phyloP scores from a whole-genome alignment of 768 basidiomycete genomes.

The Boletellus emodensis region DNA sequence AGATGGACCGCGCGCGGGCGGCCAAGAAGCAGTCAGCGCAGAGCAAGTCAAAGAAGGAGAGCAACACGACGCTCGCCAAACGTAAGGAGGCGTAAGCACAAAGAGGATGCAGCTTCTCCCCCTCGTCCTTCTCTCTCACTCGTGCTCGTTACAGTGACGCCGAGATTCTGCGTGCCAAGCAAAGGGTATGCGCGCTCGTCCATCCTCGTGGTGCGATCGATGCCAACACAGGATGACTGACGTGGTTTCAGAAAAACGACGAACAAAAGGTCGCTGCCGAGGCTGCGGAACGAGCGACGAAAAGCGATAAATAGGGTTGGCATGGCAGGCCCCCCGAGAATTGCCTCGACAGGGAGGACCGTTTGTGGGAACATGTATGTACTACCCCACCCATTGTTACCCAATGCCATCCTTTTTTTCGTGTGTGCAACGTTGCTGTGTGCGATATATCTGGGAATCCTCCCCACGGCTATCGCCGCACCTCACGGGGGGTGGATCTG shows the following conservation, averaged over 20 bases:
- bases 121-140: constrained; percentile 24
- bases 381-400: constrained; percentile 9
- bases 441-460: constrained; percentile 10
- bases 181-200: constrained; percentile 51
- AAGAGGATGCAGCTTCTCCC: constrained; percentile 6
- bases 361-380: constrained; percentile 11
- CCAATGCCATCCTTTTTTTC: constrained; percentile 15
- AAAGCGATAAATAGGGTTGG: constrained; percentile 36
- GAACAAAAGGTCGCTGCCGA: constrained; percentile 41
- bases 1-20: constrained; percentile 66
- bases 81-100: constrained; percentile 71
- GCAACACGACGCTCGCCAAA: constrained; percentile 55
- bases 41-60: constrained; percentile 67
- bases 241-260: constrained; percentile 47
- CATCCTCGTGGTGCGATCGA: not conserved
- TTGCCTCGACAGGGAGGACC: constrained; percentile 13
- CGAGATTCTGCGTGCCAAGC: constrained; percentile 69
- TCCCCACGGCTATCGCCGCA: constrained; percentile 20
- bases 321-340: constrained; percentile 17
- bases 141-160: constrained; percentile 55
- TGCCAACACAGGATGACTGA: constrained; percentile 4
- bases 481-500: constrained; percentile 23
- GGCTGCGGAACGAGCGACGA: constrained; percentile 10
- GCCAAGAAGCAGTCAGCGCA: constrained; percentile 63
- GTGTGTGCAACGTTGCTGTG: not conserved